A percentile compares a stretch with the other conserved stretches of the same genome.
These are phyloP conservation scores for Vitis amurensis DNA, from an alignment of 164 flowering plant species.

Conservation along the genomic window DNA sequence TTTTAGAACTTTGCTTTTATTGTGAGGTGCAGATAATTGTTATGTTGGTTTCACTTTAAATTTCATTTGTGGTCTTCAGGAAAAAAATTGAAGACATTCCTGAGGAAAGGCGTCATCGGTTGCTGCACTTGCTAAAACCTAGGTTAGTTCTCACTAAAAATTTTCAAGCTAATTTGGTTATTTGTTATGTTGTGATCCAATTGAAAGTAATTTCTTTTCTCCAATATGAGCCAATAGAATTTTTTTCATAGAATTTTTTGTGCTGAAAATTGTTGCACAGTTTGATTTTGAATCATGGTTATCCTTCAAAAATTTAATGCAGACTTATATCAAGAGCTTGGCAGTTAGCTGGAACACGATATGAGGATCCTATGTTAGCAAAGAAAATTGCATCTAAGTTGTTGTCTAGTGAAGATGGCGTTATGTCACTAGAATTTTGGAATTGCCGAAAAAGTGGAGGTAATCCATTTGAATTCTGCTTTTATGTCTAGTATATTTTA, in stretches of 20 bases:
- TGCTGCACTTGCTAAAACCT: constrained; percentile 55
- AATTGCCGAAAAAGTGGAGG: constrained; percentile 71
- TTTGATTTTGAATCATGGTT: background rate
- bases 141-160: constrained; percentile 35
- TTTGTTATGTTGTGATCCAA: background rate
- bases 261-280: background rate
- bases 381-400: constrained; percentile 51
- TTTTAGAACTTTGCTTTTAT: too few species aligned
- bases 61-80: constrained; percentile 35
- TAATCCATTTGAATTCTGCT: constrained; percentile 11
- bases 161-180: background rate
- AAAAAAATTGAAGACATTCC: constrained; percentile 83
- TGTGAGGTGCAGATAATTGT: too few species aligned
- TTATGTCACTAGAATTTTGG: constrained; percentile 49
- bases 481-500: background rate
- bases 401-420: constrained; percentile 28
- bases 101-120: constrained; percentile 67
- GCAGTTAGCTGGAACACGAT: constrained; percentile 69
- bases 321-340: constrained; percentile 76
- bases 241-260: background rate
- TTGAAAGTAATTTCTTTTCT: background rate
- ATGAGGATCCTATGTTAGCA: constrained; percentile 57
- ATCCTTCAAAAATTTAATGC: constrained; percentile 9
- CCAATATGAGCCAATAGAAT: background rate
- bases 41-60: too few species aligned